Conservation (phyloP, 169 alveolate genomes). For the Cryptosporidium parvum region DNA sequence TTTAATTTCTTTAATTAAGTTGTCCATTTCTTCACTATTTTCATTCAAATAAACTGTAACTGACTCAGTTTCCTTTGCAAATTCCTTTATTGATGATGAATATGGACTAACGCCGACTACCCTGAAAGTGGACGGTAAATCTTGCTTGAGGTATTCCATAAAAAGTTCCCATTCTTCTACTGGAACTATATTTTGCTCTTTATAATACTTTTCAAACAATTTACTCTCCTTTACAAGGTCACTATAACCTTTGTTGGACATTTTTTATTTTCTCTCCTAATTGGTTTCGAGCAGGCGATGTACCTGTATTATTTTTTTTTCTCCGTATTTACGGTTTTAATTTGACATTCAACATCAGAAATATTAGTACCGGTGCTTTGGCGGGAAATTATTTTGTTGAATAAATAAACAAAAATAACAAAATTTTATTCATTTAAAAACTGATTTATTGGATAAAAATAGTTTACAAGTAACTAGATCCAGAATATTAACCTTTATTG, state of each 20-base stretch:
- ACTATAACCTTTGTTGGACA: slow-evolving; percentile 16
- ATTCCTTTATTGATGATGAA: slow-evolving; percentile 75
- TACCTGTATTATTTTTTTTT: neutral
- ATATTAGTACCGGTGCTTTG: neutral
- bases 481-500: neutral
- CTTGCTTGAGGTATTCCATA: slow-evolving; percentile 78
- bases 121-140: slow-evolving; percentile 89
- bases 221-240: slow-evolving; percentile 22
- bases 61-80: slow-evolving; percentile 51
- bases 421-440: no score
- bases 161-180: slow-evolving; percentile 84
- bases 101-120: slow-evolving; percentile 79
- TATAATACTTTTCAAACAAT: slow-evolving; percentile 37
- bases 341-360: neutral
- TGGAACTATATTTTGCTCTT: slow-evolving; percentile 57
- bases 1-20: slow-evolving; percentile 58
- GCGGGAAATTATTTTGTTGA: neutral
- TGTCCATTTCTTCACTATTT: slow-evolving; percentile 78
- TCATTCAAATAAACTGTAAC: slow-evolving; percentile 11
- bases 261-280: neutral
- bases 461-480: neutral
- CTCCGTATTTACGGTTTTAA: neutral
- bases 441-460: no score
- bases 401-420: neutral
- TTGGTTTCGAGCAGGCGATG: neutral